A percentile compares a stretch with the other conserved stretches of the same genome.
These are phyloP conservation scores for Cornus florida DNA, from an alignment of 148 eudicot genomes.

Conservation along the genomic window DNA sequence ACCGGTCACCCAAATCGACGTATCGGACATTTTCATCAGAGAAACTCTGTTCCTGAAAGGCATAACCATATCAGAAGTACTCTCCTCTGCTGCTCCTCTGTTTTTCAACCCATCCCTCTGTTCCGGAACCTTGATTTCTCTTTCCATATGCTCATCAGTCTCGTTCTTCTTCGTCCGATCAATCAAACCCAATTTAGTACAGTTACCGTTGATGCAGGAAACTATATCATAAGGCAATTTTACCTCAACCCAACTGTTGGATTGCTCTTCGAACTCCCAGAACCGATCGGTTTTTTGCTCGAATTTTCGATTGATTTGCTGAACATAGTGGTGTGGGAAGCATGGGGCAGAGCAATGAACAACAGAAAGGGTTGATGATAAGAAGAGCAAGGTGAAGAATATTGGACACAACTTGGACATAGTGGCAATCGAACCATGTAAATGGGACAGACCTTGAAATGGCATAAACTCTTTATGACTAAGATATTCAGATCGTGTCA, in stretches of 20 bases:
- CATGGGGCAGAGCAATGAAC: slow-evolving; percentile 31
- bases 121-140: slow-evolving; percentile 4
- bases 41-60: slow-evolving; percentile 66
- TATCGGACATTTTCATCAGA: slow-evolving; percentile 67
- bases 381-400: slow-evolving; percentile 19
- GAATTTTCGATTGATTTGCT: slow-evolving; percentile 26
- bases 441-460: background rate
- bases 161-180: slow-evolving; percentile 8
- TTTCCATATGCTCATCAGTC: background rate
- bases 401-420: slow-evolving; percentile 31
- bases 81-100: slow-evolving; percentile 14
- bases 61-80: slow-evolving; percentile 22
- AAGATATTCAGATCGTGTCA: background rate
- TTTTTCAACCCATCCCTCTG: slow-evolving; percentile 4
- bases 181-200: slow-evolving; percentile 59
- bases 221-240: slow-evolving; percentile 66
- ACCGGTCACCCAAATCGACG: slow-evolving; percentile 77
- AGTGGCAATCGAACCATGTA: slow-evolving; percentile 15
- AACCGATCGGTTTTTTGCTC: slow-evolving; percentile 47
- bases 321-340: slow-evolving; percentile 31
- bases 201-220: slow-evolving; percentile 58
- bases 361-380: slow-evolving; percentile 18
- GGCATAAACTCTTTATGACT: background rate
- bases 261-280: slow-evolving; percentile 61
- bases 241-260: slow-evolving; percentile 73